Evolutionary conservation across 1,284 basidiomycete genomes (phyloP), one percentile per base, ranked within the genome.

Genomic region (Schizophyllum commune): DNA sequence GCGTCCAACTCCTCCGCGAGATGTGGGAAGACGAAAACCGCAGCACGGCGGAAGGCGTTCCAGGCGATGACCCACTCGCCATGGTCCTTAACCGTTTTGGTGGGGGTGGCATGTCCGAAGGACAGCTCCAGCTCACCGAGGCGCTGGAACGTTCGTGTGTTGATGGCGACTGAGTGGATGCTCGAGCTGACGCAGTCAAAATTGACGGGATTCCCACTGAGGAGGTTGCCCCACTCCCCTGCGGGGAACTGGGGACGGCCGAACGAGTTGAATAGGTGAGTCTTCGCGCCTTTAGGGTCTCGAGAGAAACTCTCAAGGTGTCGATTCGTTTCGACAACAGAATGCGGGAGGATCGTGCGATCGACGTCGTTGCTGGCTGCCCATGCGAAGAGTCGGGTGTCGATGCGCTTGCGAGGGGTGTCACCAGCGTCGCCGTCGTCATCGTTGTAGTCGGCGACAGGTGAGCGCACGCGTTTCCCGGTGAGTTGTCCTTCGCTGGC

Each of bases 41-140:
- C 63, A 0, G 75, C 74, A 0, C 62, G 20, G 6, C 56, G 27
- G 0, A 63, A 60, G 1, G 52, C 32, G 1, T 59, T 55, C 67
- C 68, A 76, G 0, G 71, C 70, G 0, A 64, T 59, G n/a, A 62
- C 57, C 74, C 76, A 77, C 0, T 74, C 66, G 0, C 65, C 64
- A 7, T 62, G 61, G 0, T 62, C 66, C 17, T 39, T 22, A 32
- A 75, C 65, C 2, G 62, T 63, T 33, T 66, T 65, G 2, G 58
- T 61, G 7, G 64, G 64, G 13, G 66, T 65, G 5, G 60, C 19
- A 4, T 52, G 33, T 56, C 64, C 67, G 27, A 68, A 61, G 1
- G 52, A 17, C 55, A 72, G 58, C 39, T 68, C 59, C 53, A 66
- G 58, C 19, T 56, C 55, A 20, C 68, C 67, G 56, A 73, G 15